Conservation (phyloP, 805 yeast species). For the Blastobotrys chiropterorum region DNA sequence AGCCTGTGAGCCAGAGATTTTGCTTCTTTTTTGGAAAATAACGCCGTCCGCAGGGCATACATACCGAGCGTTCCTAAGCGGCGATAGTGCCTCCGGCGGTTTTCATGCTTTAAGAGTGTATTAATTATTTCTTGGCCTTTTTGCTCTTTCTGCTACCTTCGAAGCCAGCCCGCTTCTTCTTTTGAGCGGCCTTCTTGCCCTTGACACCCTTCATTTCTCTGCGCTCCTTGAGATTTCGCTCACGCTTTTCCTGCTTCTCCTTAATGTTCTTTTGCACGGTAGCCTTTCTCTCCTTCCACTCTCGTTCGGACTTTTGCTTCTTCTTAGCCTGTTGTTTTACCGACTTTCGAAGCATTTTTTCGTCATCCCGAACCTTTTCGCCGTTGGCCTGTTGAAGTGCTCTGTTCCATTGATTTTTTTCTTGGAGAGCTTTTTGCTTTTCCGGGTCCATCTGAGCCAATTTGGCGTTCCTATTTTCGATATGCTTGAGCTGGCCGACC, state of each 20-base stretch:
- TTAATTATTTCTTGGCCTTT: constrained; percentile 4
- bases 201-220: constrained; percentile 79
- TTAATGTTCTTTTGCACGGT: constrained; percentile 68
- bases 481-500: constrained; percentile 68
- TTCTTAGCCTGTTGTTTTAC: constrained; percentile 74
- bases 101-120: neutral
- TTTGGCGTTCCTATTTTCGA: constrained; percentile 68
- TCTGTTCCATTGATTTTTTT: constrained; percentile 78
- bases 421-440: constrained; percentile 49
- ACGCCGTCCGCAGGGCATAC: too few species aligned
- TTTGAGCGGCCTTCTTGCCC: constrained; percentile 51
- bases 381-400: constrained; percentile 88
- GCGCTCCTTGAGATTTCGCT: constrained; percentile 81
- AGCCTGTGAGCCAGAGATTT: too few species aligned
- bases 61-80: too few species aligned
- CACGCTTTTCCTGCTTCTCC: constrained; percentile 79
- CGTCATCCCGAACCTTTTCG: constrained; percentile 80
- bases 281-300: constrained; percentile 88
- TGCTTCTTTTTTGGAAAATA: too few species aligned
- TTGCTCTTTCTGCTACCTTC: constrained; percentile 48
- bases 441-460: constrained; percentile 56
- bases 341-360: constrained; percentile 77
- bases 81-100: too few species aligned
- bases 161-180: constrained; percentile 71
- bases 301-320: constrained; percentile 80